Conservation (phyloP, 2,329 filamentous ascomycete species). For the Alternaria brassicae region DNA sequence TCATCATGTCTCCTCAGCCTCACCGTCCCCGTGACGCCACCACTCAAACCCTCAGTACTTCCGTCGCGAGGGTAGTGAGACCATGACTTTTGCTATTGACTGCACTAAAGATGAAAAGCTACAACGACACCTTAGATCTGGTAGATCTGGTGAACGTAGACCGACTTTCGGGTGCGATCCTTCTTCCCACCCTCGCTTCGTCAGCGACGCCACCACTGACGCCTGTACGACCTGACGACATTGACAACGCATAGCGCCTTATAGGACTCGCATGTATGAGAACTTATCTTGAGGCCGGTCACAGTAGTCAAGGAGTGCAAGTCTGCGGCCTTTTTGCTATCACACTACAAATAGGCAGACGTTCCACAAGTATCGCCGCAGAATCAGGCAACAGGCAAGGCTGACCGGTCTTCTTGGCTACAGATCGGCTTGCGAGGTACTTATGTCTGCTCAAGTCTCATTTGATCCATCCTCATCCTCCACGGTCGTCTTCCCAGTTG, state of each 20-base stretch:
- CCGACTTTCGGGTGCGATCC: neutral
- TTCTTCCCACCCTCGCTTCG: neutral
- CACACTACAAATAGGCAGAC: slow-evolving; percentile 9
- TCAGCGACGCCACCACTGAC: neutral
- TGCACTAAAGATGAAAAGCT: neutral
- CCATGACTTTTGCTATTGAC: neutral
- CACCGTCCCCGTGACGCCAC: neutral
- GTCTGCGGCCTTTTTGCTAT: neutral
- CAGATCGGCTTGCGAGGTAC: slow-evolving; percentile 1
- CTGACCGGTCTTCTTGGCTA: slow-evolving; percentile 9
- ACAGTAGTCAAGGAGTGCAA: neutral
- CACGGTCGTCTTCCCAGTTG: neutral
- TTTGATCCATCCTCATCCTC: neutral
- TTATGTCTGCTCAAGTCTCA: neutral
- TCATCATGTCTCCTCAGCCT: neutral
- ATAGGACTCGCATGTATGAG: neutral
- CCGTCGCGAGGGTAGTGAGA: neutral
- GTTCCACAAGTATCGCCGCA: neutral
- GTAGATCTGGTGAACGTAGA: neutral
- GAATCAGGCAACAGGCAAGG: slow-evolving; percentile 16
- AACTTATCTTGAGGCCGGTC: neutral
- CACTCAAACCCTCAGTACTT: neutral
- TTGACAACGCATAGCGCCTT: slow-evolving; percentile 2
- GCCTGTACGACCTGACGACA: neutral
- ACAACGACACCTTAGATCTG: neutral